Conservation (phyloP, 352 stramenopile genomes). For the Pythium rhizo-oryzae region DNA sequence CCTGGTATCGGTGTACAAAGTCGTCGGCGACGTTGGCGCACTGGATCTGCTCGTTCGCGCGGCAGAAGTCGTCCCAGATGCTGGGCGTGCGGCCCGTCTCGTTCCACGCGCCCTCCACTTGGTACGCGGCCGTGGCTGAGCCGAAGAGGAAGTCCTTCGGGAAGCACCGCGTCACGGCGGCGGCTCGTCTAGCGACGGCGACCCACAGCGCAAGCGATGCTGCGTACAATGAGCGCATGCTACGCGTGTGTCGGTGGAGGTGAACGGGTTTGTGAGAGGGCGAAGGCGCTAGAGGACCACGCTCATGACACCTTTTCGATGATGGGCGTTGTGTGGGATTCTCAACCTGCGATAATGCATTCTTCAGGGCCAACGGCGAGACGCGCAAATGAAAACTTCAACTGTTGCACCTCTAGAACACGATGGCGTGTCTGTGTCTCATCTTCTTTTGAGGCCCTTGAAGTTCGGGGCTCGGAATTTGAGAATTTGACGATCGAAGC, state of each 20-base stretch:
- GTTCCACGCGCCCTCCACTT: constrained; percentile 92
- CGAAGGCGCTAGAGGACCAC: too few relatives aligned
- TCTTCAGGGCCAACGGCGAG: too few relatives aligned
- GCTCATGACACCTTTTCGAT: too few relatives aligned
- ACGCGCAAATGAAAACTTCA: too few relatives aligned
- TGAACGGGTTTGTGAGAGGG: too few relatives aligned
- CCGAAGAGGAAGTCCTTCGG: constrained; percentile 85
- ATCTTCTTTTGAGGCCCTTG: not conserved
- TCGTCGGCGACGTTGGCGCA: constrained; percentile 94
- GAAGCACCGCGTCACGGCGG: constrained; percentile 45
- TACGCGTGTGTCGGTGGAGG: too few relatives aligned
- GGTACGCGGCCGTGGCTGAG: constrained; percentile 89
- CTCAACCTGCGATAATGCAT: too few relatives aligned
- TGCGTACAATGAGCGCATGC: not conserved
- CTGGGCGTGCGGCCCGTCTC: constrained; percentile 74
- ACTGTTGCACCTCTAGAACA: not conserved
- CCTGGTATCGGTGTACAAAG: constrained; percentile 89
- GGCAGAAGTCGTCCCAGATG: constrained; percentile 96
- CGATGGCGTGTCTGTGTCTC: not conserved
- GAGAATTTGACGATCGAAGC: too few relatives aligned
- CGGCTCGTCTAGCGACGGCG: too few relatives aligned
- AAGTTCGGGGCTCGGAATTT: not conserved
- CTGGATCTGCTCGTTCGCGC: constrained; percentile 59
- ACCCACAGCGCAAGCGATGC: not conserved
- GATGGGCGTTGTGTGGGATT: too few relatives aligned